Evolutionary conservation across 179 eudicot genomes (phyloP), one percentile per base, ranked within the genome.

Genomic region (Spergularia azorica): DNA sequence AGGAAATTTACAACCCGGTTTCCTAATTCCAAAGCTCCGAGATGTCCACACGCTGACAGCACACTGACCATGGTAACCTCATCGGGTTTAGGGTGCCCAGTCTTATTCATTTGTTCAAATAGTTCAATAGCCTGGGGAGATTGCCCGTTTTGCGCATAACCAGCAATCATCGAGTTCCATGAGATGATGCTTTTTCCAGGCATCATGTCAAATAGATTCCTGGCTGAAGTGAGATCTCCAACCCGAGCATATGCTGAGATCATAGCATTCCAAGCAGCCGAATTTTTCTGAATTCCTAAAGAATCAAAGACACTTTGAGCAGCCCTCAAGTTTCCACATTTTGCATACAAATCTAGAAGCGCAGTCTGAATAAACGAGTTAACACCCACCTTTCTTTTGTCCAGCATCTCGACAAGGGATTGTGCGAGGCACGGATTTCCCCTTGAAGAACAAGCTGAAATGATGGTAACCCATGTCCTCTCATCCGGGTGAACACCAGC

Each of bases 121-220:
- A 91, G 87, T 12, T 89, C 87, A 46, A 90, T 71, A 12, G 95
- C 93, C 51, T 65, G 69, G 55, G 82, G 64, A 12, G 93, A 87
- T 66, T 87, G 86, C 17, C 92, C 95, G 60, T 90, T 90, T 71
- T 90, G 95, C 6, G 91, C 83, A 82, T 89, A 89, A 70, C 95
- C 95, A 63, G 90, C 83, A 78, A 91, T 86, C 89, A 91, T 84
- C 43, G 95, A 82, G 74, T 89, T 91, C 95, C 95, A 91, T 0
- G 93, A 84, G 69, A 91, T 65, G 1, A 85, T 79, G 70, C 86
- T 60, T 80, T 68, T 86, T 16, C 83, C 75, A 55, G 85, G 85
- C 85, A 86, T 83, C 57, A 10, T 84, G 72, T 86, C 86, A 63
- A 91, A 89, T 52, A 90, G 83, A 20, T 80, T 80, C 69, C 83